Percentiles rank a stretch among this genome's conserved stretches.
phyloP scores from a whole-genome alignment of 352 stramenopile genomes.

The Globisporangium megalacanthum region DNA sequence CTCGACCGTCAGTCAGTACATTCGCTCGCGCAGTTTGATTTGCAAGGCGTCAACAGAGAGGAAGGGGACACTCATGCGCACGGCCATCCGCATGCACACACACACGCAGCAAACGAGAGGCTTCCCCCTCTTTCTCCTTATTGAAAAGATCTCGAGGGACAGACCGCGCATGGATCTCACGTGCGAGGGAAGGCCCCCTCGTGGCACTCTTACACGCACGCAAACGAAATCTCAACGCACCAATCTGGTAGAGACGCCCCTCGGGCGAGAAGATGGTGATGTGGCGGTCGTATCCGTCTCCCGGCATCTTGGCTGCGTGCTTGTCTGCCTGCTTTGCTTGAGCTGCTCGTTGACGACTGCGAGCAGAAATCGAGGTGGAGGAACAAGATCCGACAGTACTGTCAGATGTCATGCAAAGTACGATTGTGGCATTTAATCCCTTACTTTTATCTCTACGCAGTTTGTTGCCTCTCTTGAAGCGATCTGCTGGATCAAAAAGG shows the following conservation, averaged over 20 bases:
- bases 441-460: too few relatives aligned
- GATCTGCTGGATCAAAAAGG: too few relatives aligned
- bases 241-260: conserved; percentile 98
- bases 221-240: conserved; percentile 24
- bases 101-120: too few relatives aligned
- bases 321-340: conserved; percentile 3
- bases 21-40: not conserved
- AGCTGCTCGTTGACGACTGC: conserved; percentile 12
- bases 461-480: too few relatives aligned
- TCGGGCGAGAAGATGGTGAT: conserved; percentile 99
- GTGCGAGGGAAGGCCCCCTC: too few relatives aligned
- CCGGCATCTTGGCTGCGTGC: conserved; percentile 44
- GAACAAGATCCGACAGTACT: conserved; percentile 7
- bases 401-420: conserved; percentile 3
- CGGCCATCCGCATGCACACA: too few relatives aligned
- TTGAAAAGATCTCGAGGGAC: conserved; percentile 9
- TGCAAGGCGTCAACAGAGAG: too few relatives aligned
- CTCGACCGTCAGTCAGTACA: not conserved
- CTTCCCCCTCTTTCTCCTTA: not conserved
- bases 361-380: not conserved
- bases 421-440: conserved; percentile 1
- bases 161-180: too few relatives aligned
- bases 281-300: conserved; percentile 88
- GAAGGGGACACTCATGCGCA: too few relatives aligned
- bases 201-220: not conserved